These are phyloP conservation scores for Alternaria rosae DNA, from an alignment of 2,329 filamentous ascomycete species.

Conservation along the genomic window DNA sequence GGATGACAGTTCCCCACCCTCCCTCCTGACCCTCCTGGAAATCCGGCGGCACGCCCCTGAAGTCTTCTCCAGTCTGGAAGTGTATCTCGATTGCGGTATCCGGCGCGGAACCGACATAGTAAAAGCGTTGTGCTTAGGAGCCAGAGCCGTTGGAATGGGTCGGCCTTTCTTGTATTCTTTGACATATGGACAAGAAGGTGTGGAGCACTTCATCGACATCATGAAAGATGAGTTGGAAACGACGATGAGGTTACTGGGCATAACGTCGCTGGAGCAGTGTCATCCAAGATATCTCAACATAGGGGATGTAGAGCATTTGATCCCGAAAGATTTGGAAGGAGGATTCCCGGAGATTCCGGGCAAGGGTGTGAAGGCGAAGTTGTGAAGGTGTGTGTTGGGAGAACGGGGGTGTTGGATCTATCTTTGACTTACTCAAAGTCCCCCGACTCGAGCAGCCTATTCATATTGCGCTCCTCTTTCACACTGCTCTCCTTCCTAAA, in stretches of 20 bases:
- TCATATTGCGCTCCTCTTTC: neutral
- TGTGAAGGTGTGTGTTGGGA: neutral
- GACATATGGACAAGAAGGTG: slow-evolving; percentile 65
- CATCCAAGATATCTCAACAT: slow-evolving; percentile 65
- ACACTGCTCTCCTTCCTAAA: slow-evolving; percentile 3
- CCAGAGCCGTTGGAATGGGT: slow-evolving; percentile 68
- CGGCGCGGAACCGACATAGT: slow-evolving; percentile 71
- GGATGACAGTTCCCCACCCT: neutral
- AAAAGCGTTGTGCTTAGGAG: slow-evolving; percentile 51
- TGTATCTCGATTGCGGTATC: slow-evolving; percentile 71
- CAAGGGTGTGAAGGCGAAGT: neutral
- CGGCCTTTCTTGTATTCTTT: slow-evolving; percentile 67
- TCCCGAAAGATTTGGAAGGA: neutral
- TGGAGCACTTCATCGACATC: slow-evolving; percentile 46
- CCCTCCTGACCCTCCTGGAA: slow-evolving; percentile 68
- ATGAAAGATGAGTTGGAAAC: slow-evolving; percentile 29
- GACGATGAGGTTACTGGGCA: slow-evolving; percentile 67
- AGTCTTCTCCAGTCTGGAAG: slow-evolving; percentile 66
- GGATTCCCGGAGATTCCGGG: neutral
- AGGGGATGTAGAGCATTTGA: slow-evolving; percentile 31
- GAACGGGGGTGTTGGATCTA: neutral
- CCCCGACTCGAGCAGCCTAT: neutral
- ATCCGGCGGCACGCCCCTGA: slow-evolving; percentile 67
- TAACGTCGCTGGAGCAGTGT: slow-evolving; percentile 64
- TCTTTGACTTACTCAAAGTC: neutral